These are phyloP conservation scores for Kwoniella newhampshirensis DNA, from an alignment of 768 basidiomycete species.

Conservation along the genomic window DNA sequence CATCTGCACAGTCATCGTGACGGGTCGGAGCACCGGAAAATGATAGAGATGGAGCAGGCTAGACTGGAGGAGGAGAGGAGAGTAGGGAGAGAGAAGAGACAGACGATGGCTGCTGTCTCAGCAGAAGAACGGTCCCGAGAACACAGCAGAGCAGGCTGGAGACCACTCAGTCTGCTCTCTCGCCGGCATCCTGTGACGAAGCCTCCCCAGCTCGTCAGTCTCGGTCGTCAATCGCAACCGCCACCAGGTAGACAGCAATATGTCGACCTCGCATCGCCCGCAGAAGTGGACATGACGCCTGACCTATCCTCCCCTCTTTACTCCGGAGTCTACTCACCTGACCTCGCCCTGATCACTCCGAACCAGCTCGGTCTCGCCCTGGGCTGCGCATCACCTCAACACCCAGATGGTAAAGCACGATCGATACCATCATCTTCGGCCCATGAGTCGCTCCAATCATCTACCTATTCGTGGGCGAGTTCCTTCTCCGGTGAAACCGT, in stretches of 20 bases:
- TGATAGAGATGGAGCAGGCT: constrained; percentile 22
- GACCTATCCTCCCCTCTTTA: constrained; percentile 9
- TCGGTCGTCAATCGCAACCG: neutral
- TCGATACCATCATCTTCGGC: neutral
- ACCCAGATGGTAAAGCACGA: constrained; percentile 3
- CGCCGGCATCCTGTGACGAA: constrained; percentile 7
- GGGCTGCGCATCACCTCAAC: constrained; percentile 6
- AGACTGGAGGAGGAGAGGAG: constrained; percentile 29
- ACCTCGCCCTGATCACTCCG: constrained; percentile 16
- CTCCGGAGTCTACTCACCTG: constrained; percentile 18
- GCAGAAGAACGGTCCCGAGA: neutral
- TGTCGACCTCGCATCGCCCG: constrained; percentile 3
- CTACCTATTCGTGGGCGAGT: constrained; percentile 45
- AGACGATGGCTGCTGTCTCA: constrained; percentile 11
- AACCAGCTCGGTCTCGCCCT: constrained; percentile 12
- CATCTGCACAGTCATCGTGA: constrained; percentile 27
- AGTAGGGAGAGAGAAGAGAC: constrained; percentile 25
- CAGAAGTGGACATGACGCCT: neutral
- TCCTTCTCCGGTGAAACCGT: constrained; percentile 43
- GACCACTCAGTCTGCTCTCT: constrained; percentile 28
- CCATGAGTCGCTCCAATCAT: constrained; percentile 18
- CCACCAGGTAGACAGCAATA: neutral
- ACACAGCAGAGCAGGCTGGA: constrained; percentile 11
- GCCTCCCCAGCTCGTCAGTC: neutral
- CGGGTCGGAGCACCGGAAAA: constrained; percentile 8